Percentiles rank a stretch among this genome's conserved stretches.
Conservation (phyloP, 1,284 basidiomycete species). For the Puccinia horiana region DNA sequence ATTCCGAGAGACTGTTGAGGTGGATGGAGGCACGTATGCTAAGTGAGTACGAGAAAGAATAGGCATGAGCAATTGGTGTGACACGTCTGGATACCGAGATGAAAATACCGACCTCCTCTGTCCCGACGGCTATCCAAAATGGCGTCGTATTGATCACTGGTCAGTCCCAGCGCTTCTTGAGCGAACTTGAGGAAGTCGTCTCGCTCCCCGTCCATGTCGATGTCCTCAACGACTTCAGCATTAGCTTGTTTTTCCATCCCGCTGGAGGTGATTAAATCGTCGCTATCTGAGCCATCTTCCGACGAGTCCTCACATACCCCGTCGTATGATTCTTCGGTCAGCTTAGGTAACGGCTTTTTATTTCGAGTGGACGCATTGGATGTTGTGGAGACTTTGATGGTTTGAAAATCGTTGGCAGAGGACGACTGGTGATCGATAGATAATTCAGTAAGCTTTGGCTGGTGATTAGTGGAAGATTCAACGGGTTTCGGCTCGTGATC, state of each 20-base stretch:
- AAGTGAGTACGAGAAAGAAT: background rate
- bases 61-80: background rate
- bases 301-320: constrained; percentile 53
- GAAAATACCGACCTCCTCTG: constrained; percentile 69
- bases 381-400: background rate
- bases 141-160: constrained; percentile 75
- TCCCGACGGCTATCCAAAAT: constrained; percentile 74
- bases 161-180: constrained; percentile 80
- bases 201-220: constrained; percentile 84
- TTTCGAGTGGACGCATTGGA: background rate
- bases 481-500: background rate
- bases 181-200: constrained; percentile 91
- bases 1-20: constrained; percentile 13
- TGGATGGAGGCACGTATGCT: constrained; percentile 26
- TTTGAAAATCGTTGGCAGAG: background rate
- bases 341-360: constrained; percentile 52
- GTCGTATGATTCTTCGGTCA: constrained; percentile 58
- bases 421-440: background rate
- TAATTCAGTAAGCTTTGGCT: background rate
- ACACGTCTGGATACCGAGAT: background rate
- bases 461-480: background rate
- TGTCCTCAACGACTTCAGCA: constrained; percentile 62
- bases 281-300: constrained; percentile 50
- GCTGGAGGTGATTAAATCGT: constrained; percentile 52
- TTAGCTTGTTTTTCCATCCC: constrained; percentile 40